Percentiles rank a stretch among this genome's conserved stretches.
Evolutionary conservation across 1,284 basidiomycete genomes (phyloP).

Genomic region (Omphalotus olearius): DNA sequence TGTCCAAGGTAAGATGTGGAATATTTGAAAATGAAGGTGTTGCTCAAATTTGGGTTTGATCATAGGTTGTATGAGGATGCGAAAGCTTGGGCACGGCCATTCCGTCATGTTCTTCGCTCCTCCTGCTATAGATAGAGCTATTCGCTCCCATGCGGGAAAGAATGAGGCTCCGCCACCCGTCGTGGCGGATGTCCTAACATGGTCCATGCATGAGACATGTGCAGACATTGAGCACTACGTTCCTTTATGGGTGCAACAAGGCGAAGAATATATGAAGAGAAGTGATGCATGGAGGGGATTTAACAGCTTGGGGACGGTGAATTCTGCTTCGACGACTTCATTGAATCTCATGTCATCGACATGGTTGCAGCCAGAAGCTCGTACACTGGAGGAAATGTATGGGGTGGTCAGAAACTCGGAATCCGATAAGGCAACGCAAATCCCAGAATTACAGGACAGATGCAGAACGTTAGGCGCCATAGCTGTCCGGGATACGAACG

Average conservation of each 20-base stretch:
- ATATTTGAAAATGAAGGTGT: neutral
- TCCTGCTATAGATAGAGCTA: conserved; percentile 37
- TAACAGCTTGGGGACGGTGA: neutral
- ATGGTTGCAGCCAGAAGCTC: conserved; percentile 39
- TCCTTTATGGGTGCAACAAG: conserved; percentile 46
- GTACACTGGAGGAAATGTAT: conserved; percentile 35
- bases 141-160: conserved; percentile 26
- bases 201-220: conserved; percentile 45
- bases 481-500: conserved; percentile 14
- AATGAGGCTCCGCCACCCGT: conserved; percentile 11
- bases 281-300: conserved; percentile 27
- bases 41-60: neutral
- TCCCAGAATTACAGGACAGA: conserved; percentile 24
- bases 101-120: conserved; percentile 48
- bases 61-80: conserved; percentile 48
- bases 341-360: conserved; percentile 17
- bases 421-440: neutral
- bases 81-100: conserved; percentile 45
- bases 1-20: conserved; percentile 38
- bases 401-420: conserved; percentile 2
- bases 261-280: conserved; percentile 35
- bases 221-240: conserved; percentile 33
- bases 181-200: conserved; percentile 35
- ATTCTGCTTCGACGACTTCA: neutral
- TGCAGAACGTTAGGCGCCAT: conserved; percentile 26